These are phyloP conservation scores for Penicillium corylophilum DNA, from an alignment of 2,329 filamentous ascomycete genomes.

Conservation along the genomic window DNA sequence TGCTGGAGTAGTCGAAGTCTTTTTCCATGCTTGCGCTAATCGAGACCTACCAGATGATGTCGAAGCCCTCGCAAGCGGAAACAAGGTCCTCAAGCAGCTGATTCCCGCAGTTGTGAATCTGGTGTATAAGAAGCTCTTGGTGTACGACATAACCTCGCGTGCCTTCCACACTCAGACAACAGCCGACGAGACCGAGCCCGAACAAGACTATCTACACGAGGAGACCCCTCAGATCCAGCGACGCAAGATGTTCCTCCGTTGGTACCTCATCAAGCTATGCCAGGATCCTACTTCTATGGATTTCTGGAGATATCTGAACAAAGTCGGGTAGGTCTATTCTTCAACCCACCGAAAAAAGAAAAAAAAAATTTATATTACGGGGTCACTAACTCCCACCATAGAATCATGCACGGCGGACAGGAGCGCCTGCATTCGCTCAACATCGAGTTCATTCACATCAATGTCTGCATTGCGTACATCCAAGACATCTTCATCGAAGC, in stretches of 20 bases:
- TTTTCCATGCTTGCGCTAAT: neutral
- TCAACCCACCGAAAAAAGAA: neutral
- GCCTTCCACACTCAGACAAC: conserved; percentile 65
- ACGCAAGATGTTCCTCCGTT: conserved; percentile 74
- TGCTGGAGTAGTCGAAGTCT: neutral
- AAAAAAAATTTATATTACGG: neutral
- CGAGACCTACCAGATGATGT: conserved; percentile 60
- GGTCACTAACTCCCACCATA: conserved; percentile 24
- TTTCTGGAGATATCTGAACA: conserved; percentile 82
- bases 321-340: conserved; percentile 63
- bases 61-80: conserved; percentile 65
- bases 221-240: conserved; percentile 72
- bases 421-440: conserved; percentile 71
- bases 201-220: conserved; percentile 64
- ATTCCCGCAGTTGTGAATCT: conserved; percentile 82
- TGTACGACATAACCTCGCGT: conserved; percentile 78
- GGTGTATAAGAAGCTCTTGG: conserved; percentile 77
- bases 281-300: conserved; percentile 72
- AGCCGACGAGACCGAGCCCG: conserved; percentile 62
- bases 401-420: conserved; percentile 78
- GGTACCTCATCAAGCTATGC: conserved; percentile 72
- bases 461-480: conserved; percentile 69
- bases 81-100: conserved; percentile 76
- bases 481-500: conserved; percentile 76
- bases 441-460: conserved; percentile 78